A percentile compares a stretch with the other conserved stretches of the same genome.
Conservation (phyloP, 306 rosid genomes). For the Pachyrhizus erosus region DNA sequence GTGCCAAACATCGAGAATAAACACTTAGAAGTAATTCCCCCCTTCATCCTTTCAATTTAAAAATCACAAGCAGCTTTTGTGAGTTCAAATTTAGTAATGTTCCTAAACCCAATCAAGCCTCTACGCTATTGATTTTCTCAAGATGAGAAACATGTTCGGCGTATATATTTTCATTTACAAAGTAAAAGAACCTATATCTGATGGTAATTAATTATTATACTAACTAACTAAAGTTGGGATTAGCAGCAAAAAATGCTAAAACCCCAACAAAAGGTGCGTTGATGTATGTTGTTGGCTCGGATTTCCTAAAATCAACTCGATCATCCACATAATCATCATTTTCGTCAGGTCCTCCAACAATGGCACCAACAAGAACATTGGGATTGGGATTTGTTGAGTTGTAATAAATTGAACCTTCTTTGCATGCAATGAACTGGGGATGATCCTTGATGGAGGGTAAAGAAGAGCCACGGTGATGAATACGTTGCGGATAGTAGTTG, state of each 20-base stretch:
- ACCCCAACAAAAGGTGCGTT: conserved; percentile 92
- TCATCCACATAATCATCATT: conserved; percentile 72
- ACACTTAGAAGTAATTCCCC: too few relatives aligned
- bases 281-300: conserved; percentile 88
- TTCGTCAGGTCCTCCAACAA: conserved; percentile 85
- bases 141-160: conserved; percentile 61
- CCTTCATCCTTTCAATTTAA: too few relatives aligned
- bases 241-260: conserved; percentile 71
- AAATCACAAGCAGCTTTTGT: not conserved
- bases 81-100: not conserved
- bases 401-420: conserved; percentile 72
- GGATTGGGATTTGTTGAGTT: conserved; percentile 73
- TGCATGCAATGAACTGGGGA: conserved; percentile 67
- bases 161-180: conserved; percentile 28
- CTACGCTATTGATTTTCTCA: conserved; percentile 54
- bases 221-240: conserved; percentile 54
- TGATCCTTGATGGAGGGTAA: conserved; percentile 73
- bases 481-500: conserved; percentile 61
- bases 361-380: conserved; percentile 73
- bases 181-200: conserved; percentile 7
- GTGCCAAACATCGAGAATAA: not conserved
- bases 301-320: conserved; percentile 68
- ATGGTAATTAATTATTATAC: not conserved
- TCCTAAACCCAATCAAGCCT: conserved; percentile 40
- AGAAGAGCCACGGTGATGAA: conserved; percentile 92